Percentiles rank a stretch among this genome's conserved stretches.
Conservation (phyloP, 2,329 filamentous ascomycete species). For the Alternaria sp. region DNA sequence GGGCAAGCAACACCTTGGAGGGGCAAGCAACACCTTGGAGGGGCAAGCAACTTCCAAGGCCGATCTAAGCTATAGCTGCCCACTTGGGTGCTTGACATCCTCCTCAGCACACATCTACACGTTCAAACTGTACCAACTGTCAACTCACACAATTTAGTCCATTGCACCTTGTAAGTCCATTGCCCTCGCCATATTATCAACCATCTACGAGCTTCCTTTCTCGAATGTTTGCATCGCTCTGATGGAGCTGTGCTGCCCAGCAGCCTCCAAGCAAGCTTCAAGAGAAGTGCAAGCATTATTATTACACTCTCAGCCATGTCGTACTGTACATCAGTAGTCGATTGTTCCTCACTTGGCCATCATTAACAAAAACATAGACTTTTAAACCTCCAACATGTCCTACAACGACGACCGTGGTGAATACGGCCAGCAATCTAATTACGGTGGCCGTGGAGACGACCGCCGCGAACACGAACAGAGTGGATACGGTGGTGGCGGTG, state of each 20-base stretch:
- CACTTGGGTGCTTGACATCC: conserved; percentile 10
- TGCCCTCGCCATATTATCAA: background rate
- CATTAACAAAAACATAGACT: background rate
- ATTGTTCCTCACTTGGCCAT: background rate
- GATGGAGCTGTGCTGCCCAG: background rate
- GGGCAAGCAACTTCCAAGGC: conserved; percentile 14
- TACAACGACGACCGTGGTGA: conserved; percentile 39
- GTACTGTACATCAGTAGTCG: background rate
- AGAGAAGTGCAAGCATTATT: background rate
- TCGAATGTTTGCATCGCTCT: background rate
- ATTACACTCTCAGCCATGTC: background rate
- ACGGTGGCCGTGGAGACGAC: conserved; percentile 27
- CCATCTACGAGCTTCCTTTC: background rate
- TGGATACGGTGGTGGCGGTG: conserved; percentile 28
- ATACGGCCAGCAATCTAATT: conserved; percentile 21
- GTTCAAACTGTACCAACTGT: background rate
- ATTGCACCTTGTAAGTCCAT: conserved; percentile 1
- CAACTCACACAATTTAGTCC: background rate
- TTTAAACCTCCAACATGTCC: conserved; percentile 26
- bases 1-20: conserved; percentile 23
- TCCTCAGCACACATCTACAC: background rate
- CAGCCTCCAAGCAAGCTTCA: background rate
- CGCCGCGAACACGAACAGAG: conserved; percentile 25
- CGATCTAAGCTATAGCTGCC: conserved; percentile 11
- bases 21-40: conserved; percentile 20